phyloP scores from a whole-genome alignment of 352 stramenopile species.

The Phytophthora nicotianae region DNA sequence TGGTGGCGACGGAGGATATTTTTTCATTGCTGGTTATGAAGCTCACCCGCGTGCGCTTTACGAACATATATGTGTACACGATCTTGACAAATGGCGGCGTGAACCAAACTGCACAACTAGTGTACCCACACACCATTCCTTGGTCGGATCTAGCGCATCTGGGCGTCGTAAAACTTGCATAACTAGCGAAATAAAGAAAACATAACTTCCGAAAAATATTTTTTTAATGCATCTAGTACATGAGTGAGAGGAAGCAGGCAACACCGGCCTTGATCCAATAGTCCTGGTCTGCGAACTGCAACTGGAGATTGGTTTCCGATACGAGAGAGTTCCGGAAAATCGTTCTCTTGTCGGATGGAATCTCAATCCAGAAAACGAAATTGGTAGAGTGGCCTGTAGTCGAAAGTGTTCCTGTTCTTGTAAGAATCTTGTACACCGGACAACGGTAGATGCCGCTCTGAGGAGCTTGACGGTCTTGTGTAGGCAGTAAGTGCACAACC shows the following conservation, averaged over 20 bases:
- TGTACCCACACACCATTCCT: constrained; percentile 35
- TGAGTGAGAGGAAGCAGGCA: constrained; percentile 92
- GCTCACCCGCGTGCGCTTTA: constrained; percentile 26
- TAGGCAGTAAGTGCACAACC: constrained; percentile 87
- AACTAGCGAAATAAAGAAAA: not conserved
- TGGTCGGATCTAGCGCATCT: constrained; percentile 25
- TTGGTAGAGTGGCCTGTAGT: constrained; percentile 97
- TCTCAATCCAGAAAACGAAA: constrained; percentile 98
- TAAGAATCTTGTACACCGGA: constrained; percentile 96
- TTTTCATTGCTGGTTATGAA: constrained; percentile 41
- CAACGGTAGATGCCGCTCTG: constrained; percentile 92
- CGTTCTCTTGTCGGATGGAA: constrained; percentile 83
- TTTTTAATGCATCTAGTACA: constrained; percentile 67
- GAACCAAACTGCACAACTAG: constrained; percentile 36
- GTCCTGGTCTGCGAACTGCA: constrained; percentile 92
- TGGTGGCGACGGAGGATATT: constrained; percentile 41
- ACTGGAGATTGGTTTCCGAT: constrained; percentile 93
- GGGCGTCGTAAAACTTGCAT: constrained; percentile 33
- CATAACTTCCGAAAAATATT: constrained; percentile 1
- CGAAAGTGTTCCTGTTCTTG: constrained; percentile 91
- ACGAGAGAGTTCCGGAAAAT: constrained; percentile 90
- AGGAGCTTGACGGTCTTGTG: constrained; percentile 76
- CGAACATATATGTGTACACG: constrained; percentile 41
- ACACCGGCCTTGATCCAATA: constrained; percentile 97
- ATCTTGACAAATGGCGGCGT: constrained; percentile 30